phyloP scores from a whole-genome alignment of 495 filamentous ascomycete species.

The Xylaria telfairii region DNA sequence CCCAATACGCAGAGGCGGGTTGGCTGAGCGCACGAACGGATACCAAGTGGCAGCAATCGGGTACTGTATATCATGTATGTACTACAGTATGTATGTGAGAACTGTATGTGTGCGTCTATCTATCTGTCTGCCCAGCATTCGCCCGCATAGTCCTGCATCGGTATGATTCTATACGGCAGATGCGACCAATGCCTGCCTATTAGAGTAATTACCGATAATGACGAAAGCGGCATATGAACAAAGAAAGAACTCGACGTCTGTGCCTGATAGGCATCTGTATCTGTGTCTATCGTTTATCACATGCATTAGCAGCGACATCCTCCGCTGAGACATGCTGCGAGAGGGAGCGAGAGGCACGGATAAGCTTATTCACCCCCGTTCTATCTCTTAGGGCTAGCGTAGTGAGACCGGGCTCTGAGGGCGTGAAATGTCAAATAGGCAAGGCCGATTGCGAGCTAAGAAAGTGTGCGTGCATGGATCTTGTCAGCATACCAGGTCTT shows the following conservation, averaged over 20 bases:
- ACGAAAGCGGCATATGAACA: not conserved
- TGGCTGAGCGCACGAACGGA: not conserved
- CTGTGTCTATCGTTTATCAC: not conserved
- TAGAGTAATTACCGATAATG: conserved; percentile 8
- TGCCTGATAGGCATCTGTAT: too few relatives aligned
- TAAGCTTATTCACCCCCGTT: conserved; percentile 18
- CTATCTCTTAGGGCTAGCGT: not conserved
- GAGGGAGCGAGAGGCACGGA: not conserved
- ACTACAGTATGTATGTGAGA: too few relatives aligned
- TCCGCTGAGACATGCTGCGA: too few relatives aligned
- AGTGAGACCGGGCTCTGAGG: not conserved
- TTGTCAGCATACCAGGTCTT: conserved; percentile 23
- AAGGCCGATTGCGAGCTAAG: conserved; percentile 19
- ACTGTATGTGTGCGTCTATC: too few relatives aligned
- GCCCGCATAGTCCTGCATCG: not conserved
- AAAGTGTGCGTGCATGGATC: conserved; percentile 10
- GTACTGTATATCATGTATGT: too few relatives aligned
- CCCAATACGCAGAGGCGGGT: not conserved
- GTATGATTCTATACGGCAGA: not conserved
- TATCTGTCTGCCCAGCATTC: not conserved
- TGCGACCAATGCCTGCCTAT: conserved; percentile 1
- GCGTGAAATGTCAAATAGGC: conserved; percentile 23
- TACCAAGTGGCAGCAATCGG: too few relatives aligned
- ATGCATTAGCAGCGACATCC: not conserved
- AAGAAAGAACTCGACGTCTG: not conserved